Base-by-base conservation (phyloP, 1,284 basidiomycete species). In the Rhodotorula sp. region DNA sequence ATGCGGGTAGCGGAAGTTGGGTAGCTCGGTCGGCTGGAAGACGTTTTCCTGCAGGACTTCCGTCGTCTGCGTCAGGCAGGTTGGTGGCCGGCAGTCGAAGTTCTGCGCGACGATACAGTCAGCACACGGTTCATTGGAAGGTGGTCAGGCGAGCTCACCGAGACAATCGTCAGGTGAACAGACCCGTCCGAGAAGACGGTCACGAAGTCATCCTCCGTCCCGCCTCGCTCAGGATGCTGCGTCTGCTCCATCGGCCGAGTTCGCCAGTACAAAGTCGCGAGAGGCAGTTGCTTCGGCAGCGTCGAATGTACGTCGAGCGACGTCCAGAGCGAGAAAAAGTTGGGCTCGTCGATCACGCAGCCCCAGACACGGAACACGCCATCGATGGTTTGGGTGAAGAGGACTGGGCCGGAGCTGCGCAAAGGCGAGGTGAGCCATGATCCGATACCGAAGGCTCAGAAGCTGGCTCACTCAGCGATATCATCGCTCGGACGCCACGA, bases 1-100 rank as follows among this genome's bases (percentile, higher is more conserved):
- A 46, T 55, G 50, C 24, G 64, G 55, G 50, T 60, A 34, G 24
- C 67, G 70, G 24, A 72, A 54, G 44, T 56, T 53, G 46, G 63
- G n/a, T 40, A 72, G 70, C 15, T 67, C 63, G 18, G 67, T 2
- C 8, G 48, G 53, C 2, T 44, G 10, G 63, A 65, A 71, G 48
- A 59, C 58, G 10, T 34, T 13, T 6, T 75, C 26, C 79, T 79
- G 44, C 62, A 69, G n/a, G 75, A 77, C 34, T 77, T 79, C 64
- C 83, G 80, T 69, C n/a, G 55, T 37, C 9, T 64, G 59, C 7
- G 61, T 28, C 47, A 94, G 83, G 13, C 94, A 83, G 1, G 92
- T 93, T 2, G 92, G 92, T 9, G 93, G 92, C 73, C 89, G 86
- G n/a, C 89, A 85, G 77, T 94, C 91, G 71, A 95, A 87, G 79